phyloP scores from a whole-genome alignment of 495 filamentous ascomycete genomes.

The Neurospora sp. region DNA sequence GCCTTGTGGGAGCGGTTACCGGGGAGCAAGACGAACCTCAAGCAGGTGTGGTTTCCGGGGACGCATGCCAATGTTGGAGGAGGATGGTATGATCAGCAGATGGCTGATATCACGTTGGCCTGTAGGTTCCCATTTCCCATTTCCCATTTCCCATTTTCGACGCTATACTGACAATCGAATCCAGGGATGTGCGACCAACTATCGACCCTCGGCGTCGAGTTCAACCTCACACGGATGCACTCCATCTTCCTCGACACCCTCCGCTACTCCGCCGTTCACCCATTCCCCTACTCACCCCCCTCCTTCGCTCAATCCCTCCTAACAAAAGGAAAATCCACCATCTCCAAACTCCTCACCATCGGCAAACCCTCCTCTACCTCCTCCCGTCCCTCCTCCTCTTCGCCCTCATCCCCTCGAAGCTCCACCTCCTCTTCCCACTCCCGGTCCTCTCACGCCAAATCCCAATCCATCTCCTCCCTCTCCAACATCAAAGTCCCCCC shows the following conservation, averaged over 20 bases:
- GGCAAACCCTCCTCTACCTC: slow-evolving; percentile 1
- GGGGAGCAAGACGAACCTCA: slow-evolving; percentile 31
- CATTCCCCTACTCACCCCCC: slow-evolving; percentile 17
- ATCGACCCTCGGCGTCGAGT: slow-evolving; percentile 23
- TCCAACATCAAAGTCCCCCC: neutral
- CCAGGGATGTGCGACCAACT: slow-evolving; percentile 30
- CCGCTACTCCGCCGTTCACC: slow-evolving; percentile 23
- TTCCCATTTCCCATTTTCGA: neutral
- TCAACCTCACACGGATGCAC: slow-evolving; percentile 18
- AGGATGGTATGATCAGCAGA: slow-evolving; percentile 25
- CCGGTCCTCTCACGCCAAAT: neutral
- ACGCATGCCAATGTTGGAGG: slow-evolving; percentile 56
- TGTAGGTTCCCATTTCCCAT: slow-evolving; percentile 9
- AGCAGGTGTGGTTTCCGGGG: slow-evolving; percentile 65
- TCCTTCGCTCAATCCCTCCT: slow-evolving; percentile 3
- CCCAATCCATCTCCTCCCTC: neutral
- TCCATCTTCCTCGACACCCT: slow-evolving; percentile 15
- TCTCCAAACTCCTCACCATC: slow-evolving; percentile 2
- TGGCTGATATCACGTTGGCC: slow-evolving; percentile 21
- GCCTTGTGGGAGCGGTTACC: slow-evolving; percentile 44
- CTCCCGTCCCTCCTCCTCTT: slow-evolving; percentile 1
- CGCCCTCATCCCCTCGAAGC: neutral
- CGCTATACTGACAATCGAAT: neutral
- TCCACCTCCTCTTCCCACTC: neutral
- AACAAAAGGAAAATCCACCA: slow-evolving; percentile 6